Base-by-base conservation (phyloP, 2,329 filamentous ascomycete species). In the Fusarium brachygibbosum region DNA sequence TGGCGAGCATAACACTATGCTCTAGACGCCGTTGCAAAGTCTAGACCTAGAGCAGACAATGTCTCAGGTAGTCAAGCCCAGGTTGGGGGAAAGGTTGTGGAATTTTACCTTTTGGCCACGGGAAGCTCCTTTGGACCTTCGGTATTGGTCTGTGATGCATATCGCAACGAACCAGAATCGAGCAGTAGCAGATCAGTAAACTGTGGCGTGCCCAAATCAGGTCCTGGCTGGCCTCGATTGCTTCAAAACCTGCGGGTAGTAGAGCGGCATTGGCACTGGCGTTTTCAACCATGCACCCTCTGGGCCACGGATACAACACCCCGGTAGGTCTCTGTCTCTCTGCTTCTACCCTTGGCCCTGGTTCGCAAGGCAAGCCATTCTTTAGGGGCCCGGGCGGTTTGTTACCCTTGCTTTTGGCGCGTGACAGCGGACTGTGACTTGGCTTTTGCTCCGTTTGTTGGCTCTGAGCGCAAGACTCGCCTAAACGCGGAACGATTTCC, bases 401-500 rank as follows among this genome's bases (percentile, higher is more conserved):
- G 55, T 38, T 54, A 38, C 58, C 69, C 69, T 68, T 59, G 69
- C 46, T 69, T 50, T 66, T 71, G 68, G 69, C 73, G 73, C 73
- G 65, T 72, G 73, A 74, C 69, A 65, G 48, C 45, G 59, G 53
- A 44, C 56, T 58, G 29, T 44, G 50, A 62, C 68, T 55, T 48
- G 51, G 32, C 35, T 62, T 34, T 50, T 14, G 34, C 48, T 40
- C 48, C 25, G 13, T 42, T 12, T 41, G 45, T 56, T 42, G 46
- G 61, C 52, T 72, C 23, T 51, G 60, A 51, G 64, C n/a, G n/a
- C 34, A 19, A 19, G 12, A n/a, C 68, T 75, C 73, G 73, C 73
- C 73, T 75, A 75, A 74, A 37, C 63, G 68, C 73, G 73, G 73
- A 75, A 75, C 7, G 0, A 0, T 16, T 70, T 75, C 73, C 73